Conservation (phyloP, 2,329 filamentous ascomycete genomes). For the Xylaria sp. region DNA sequence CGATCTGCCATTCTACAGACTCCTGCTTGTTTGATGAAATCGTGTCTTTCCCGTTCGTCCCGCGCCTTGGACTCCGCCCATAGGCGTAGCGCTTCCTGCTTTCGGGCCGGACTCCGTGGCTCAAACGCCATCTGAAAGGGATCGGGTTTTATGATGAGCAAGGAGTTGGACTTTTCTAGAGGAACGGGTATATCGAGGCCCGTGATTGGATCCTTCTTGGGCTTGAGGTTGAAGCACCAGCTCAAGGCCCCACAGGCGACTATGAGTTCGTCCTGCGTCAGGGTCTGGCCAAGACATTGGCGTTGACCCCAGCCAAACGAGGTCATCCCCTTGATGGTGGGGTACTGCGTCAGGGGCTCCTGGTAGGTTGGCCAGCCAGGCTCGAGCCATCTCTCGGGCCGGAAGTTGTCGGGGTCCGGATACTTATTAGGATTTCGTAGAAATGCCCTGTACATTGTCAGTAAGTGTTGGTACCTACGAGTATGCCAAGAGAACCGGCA, state of each 20-base stretch:
- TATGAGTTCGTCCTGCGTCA: constrained; percentile 43
- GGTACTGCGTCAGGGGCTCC: constrained; percentile 45
- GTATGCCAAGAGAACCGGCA: not conserved
- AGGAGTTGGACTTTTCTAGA: constrained; percentile 46
- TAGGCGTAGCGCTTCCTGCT: constrained; percentile 34
- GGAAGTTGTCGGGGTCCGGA: constrained; percentile 46
- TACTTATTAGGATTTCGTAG: constrained; percentile 47
- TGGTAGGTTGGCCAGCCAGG: constrained; percentile 47
- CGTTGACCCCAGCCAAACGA: constrained; percentile 52
- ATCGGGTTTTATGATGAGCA: constrained; percentile 54
- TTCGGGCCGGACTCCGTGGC: constrained; percentile 40
- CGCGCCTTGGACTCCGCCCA: constrained; percentile 34
- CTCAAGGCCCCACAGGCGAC: constrained; percentile 46
- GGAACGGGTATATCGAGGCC: constrained; percentile 39
- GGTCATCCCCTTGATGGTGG: constrained; percentile 48
- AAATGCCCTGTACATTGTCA: constrained; percentile 39
- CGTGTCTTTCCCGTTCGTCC: constrained; percentile 26
- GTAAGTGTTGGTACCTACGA: not conserved
- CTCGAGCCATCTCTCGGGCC: constrained; percentile 49
- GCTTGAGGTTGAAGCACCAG: constrained; percentile 39
- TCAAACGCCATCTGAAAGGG: constrained; percentile 51
- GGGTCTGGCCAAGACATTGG: constrained; percentile 34
- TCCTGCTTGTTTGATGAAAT: constrained; percentile 23
- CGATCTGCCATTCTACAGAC: not conserved
- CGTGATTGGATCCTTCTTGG: constrained; percentile 40